A percentile compares a stretch with the other conserved stretches of the same genome.
These are phyloP conservation scores for Mycena polygramma DNA, from an alignment of 768 basidiomycete genomes.

Conservation along the genomic window DNA sequence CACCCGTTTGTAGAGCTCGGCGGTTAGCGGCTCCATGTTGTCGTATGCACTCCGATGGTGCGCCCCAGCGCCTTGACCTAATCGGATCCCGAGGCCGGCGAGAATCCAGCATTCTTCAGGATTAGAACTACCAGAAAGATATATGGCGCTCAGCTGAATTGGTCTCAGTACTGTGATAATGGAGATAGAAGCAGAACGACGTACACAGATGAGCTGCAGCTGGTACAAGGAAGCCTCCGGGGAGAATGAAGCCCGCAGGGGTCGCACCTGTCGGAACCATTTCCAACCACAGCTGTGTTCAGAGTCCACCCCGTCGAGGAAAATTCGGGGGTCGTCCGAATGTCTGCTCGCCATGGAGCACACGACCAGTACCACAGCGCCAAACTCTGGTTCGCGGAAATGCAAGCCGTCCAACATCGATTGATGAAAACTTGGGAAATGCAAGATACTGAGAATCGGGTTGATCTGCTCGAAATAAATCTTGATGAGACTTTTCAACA, in stretches of 20 bases:
- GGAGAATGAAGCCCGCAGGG: constrained; percentile 44
- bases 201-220: not conserved
- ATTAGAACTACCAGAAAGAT: not conserved
- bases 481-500: too few species aligned
- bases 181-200: not conserved
- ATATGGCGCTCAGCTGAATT: constrained; percentile 1
- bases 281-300: constrained; percentile 69
- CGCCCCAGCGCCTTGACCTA: constrained; percentile 71
- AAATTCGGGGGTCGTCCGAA: constrained; percentile 60
- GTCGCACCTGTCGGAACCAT: constrained; percentile 72
- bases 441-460: too few species aligned
- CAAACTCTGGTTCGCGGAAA: too few species aligned
- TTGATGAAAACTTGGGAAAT: not conserved
- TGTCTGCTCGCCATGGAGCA: constrained; percentile 59
- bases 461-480: too few species aligned
- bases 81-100: constrained; percentile 67
- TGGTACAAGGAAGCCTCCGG: not conserved
- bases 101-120: constrained; percentile 45
- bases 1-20: constrained; percentile 72
- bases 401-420: not conserved
- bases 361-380: too few species aligned
- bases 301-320: constrained; percentile 49
- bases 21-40: constrained; percentile 51
- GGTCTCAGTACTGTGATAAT: too few species aligned
- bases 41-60: constrained; percentile 59